Conservation (phyloP, 2,329 filamentous ascomycete genomes). For the Verticillium longisporum region DNA sequence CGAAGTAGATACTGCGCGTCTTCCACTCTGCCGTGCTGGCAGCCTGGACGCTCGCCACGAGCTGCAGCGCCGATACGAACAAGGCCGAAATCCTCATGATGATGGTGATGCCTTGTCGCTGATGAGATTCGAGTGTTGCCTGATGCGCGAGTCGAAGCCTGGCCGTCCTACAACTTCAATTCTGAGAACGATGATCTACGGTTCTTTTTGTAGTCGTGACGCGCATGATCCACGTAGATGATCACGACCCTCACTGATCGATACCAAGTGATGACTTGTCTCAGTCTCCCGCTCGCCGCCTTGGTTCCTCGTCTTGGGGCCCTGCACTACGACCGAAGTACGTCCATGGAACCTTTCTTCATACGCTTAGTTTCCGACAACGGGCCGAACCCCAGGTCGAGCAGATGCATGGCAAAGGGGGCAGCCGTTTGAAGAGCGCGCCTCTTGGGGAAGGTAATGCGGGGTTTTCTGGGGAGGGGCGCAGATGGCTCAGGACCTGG, state of each 20-base stretch:
- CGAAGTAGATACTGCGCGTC: conserved; percentile 50
- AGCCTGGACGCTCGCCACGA: not conserved
- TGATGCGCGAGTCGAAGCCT: not conserved
- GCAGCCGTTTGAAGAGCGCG: not conserved
- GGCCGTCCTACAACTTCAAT: not conserved
- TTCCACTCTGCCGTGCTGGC: conserved; percentile 35
- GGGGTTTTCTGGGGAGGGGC: not conserved
- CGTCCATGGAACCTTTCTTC: not conserved
- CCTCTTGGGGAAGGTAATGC: not conserved
- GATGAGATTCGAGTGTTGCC: not conserved
- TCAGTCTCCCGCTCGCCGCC: not conserved
- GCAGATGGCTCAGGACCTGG: not conserved
- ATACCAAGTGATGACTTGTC: not conserved
- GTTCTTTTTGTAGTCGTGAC: not conserved
- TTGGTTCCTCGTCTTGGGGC: not conserved
- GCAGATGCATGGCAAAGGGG: not conserved
- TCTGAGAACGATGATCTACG: not conserved
- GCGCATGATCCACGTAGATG: not conserved
- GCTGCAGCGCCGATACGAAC: not conserved
- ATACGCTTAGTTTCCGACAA: not conserved
- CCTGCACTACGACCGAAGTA: not conserved
- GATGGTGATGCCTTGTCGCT: not conserved
- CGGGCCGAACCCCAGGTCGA: not conserved
- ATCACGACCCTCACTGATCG: not conserved
- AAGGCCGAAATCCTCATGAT: not conserved